Evolutionary conservation across 2,329 filamentous ascomycete genomes (phyloP).

Genomic region (Fusarium pilosicola): DNA sequence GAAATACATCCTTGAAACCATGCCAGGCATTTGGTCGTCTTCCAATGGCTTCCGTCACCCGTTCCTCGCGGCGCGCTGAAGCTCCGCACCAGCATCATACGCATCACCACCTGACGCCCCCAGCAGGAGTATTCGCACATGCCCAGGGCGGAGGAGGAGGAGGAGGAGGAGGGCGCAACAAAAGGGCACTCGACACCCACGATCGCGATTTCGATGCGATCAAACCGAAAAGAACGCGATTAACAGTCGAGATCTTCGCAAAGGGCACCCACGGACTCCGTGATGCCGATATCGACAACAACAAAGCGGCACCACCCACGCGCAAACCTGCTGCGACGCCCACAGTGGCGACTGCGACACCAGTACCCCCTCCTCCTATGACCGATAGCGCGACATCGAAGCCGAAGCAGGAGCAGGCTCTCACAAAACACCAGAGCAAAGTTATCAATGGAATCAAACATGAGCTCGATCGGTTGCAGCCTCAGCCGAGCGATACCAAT

Average conservation of each 20-base stretch:
- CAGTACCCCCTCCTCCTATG: slow-evolving; percentile 26
- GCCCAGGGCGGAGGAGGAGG: slow-evolving; percentile 50
- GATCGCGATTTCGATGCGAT: slow-evolving; percentile 58
- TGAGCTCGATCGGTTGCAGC: slow-evolving; percentile 67
- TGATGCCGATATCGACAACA: slow-evolving; percentile 37
- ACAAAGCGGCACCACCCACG: slow-evolving; percentile 43
- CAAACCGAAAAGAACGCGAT: slow-evolving; percentile 60
- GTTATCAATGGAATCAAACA: slow-evolving; percentile 70
- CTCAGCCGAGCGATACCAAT: slow-evolving; percentile 56
- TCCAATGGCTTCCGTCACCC: slow-evolving; percentile 63
- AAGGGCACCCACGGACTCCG: slow-evolving; percentile 44
- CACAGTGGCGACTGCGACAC: slow-evolving; percentile 30
- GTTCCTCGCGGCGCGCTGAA: slow-evolving; percentile 62
- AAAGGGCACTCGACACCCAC: slow-evolving; percentile 58
- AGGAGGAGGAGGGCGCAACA: slow-evolving; percentile 53
- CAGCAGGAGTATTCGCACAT: slow-evolving; percentile 46
- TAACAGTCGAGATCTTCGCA: slow-evolving; percentile 63
- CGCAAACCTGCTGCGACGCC: slow-evolving; percentile 40
- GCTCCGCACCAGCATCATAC: slow-evolving; percentile 53
- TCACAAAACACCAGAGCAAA: slow-evolving; percentile 66
- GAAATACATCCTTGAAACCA: slow-evolving; percentile 45
- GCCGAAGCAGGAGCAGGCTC: slow-evolving; percentile 43
- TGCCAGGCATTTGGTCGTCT: slow-evolving; percentile 50
- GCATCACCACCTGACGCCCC: slow-evolving; percentile 46
- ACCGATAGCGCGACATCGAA: slow-evolving; percentile 24